Conservation (phyloP, 345 rosid genomes). For the Gossypium stocksii region DNA sequence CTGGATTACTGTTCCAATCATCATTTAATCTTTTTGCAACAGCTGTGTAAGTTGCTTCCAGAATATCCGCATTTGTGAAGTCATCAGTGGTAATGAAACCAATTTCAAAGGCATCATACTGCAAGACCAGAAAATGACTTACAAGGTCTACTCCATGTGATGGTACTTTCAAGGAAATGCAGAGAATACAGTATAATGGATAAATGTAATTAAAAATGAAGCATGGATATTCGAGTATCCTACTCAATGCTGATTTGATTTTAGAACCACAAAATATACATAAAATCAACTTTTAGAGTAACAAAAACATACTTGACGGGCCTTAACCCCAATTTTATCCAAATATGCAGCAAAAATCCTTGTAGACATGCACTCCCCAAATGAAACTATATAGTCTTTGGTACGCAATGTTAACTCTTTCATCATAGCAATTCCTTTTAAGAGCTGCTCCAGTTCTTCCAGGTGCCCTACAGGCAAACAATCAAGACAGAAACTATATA, state of each 20-base stretch:
- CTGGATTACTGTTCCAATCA: slow-evolving; percentile 77
- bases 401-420: slow-evolving; percentile 87
- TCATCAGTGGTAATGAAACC: slow-evolving; percentile 98
- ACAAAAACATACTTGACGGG: slow-evolving; percentile 62
- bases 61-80: slow-evolving; percentile 93
- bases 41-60: slow-evolving; percentile 97
- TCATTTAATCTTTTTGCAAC: slow-evolving; percentile 80
- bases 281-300: not conserved
- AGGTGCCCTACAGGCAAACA: slow-evolving; percentile 49
- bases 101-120: slow-evolving; percentile 95
- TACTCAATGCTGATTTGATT: not conserved
- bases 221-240: not conserved
- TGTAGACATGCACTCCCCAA: slow-evolving; percentile 97
- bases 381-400: slow-evolving; percentile 84
- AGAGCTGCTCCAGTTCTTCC: slow-evolving; percentile 81
- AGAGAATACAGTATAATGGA: not conserved
- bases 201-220: not conserved
- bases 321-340: slow-evolving; percentile 73
- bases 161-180: not conserved
- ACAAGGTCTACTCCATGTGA: not conserved
- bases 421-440: slow-evolving; percentile 96
- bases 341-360: slow-evolving; percentile 93
- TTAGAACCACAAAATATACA: not conserved
- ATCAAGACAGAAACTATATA: slow-evolving; percentile 15
- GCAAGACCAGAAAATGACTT: slow-evolving; percentile 27